Evolutionary conservation across 169 alveolate species (phyloP).

Genomic region (Theileria orientalis): DNA sequence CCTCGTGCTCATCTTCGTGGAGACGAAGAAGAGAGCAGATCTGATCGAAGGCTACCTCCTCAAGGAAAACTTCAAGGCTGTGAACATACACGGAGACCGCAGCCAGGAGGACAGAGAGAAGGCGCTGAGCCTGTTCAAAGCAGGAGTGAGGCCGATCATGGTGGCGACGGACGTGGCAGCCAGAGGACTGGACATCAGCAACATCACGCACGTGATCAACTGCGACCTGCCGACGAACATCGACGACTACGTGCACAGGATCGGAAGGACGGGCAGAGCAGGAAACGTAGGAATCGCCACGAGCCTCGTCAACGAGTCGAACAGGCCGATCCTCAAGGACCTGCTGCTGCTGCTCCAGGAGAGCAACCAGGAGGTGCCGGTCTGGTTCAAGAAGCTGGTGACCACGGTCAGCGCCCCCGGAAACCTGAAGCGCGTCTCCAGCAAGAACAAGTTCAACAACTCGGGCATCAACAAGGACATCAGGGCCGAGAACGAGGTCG

Average conservation of each 20-base stretch:
- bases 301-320: conserved; percentile 88
- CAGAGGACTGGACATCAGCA: conserved; percentile 96
- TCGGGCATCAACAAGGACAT: conserved; percentile 32
- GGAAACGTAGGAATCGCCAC: conserved; percentile 97
- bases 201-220: conserved; percentile 92
- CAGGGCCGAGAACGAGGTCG: conserved; percentile 45
- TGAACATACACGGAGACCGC: conserved; percentile 93
- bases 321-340: conserved; percentile 85
- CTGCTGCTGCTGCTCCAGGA: conserved; percentile 77
- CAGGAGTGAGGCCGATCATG: conserved; percentile 89
- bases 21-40: conserved; percentile 87
- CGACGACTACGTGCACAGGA: conserved; percentile 93
- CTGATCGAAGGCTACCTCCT: conserved; percentile 80
- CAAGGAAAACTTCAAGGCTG: conserved; percentile 83
- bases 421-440: neutral
- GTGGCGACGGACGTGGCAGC: conserved; percentile 99
- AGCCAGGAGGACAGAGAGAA: conserved; percentile 91
- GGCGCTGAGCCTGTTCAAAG: conserved; percentile 88
- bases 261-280: conserved; percentile 98
- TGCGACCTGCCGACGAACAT: conserved; percentile 93
- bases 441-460: neutral
- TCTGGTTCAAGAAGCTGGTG: conserved; percentile 75
- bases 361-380: conserved; percentile 73
- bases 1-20: conserved; percentile 81
- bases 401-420: conserved; percentile 7